Percentiles rank a stretch among this genome's conserved stretches.
phyloP scores from a whole-genome alignment of 2,329 filamentous ascomycete genomes.

The Cytospora schulzeri region DNA sequence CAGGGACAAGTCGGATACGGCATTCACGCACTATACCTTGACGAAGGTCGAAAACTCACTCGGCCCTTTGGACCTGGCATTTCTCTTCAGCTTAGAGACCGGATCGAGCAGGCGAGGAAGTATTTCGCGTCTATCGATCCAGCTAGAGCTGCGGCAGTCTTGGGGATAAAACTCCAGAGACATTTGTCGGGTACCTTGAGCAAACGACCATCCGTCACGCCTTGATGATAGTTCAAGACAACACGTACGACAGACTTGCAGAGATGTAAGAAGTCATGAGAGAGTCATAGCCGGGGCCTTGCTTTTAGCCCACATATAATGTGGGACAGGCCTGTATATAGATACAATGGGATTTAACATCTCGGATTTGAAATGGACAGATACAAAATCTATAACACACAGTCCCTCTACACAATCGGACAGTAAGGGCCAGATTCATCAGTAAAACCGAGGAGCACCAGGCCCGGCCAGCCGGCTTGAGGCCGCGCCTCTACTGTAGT shows the following conservation, averaged over 20 bases:
- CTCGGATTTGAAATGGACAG: neutral
- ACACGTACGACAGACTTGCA: neutral
- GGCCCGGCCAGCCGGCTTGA: no score
- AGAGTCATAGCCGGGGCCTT: neutral
- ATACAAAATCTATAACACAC: neutral
- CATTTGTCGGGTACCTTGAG: neutral
- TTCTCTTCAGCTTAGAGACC: neutral
- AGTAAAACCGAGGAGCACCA: neutral
- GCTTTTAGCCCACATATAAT: neutral
- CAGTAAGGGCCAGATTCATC: neutral
- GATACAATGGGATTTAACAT: neutral
- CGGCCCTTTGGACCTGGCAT: neutral
- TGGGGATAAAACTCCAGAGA: neutral
- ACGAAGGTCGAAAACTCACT: neutral
- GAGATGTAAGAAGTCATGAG: neutral
- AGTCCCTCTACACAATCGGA: neutral
- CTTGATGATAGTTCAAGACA: neutral
- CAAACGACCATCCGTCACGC: neutral
- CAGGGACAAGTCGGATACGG: neutral
- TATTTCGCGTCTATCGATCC: neutral
- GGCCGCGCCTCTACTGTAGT: no score
- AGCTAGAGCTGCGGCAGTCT: neutral
- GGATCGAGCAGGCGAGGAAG: neutral
- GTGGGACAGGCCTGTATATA: neutral
- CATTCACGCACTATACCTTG: neutral